These are phyloP conservation scores for Hyphodiscus sp. DNA, from an alignment of 2,329 filamentous ascomycete species.

Conservation along the genomic window DNA sequence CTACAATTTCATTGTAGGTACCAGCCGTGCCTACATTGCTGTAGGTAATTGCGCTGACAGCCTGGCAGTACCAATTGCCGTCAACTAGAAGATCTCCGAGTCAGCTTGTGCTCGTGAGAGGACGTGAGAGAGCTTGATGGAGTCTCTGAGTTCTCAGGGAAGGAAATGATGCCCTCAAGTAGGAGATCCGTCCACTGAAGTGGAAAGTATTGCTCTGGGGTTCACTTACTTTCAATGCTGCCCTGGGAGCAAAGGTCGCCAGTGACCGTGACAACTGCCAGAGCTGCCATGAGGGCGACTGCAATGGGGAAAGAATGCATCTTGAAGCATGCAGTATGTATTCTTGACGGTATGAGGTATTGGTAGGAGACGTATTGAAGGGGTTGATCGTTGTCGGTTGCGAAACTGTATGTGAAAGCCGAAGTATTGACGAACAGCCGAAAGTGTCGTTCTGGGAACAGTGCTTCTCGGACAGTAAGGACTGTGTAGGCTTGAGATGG, in stretches of 20 bases:
- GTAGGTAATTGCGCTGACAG: conserved; percentile 63
- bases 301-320: too few relatives aligned
- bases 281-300: too few relatives aligned
- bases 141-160: too few relatives aligned
- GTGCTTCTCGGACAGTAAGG: not conserved
- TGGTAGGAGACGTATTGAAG: too few relatives aligned
- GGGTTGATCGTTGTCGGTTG: not conserved
- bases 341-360: too few relatives aligned
- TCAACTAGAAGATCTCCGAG: conserved; percentile 24
- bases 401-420: not conserved
- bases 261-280: too few relatives aligned
- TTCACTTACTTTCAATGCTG: too few relatives aligned
- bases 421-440: not conserved
- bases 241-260: too few relatives aligned
- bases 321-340: too few relatives aligned
- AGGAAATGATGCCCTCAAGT: too few relatives aligned
- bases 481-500: not conserved
- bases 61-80: conserved; percentile 61
- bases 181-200: conserved; percentile 5
- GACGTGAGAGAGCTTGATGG: too few relatives aligned
- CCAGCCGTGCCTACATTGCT: conserved; percentile 52
- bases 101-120: too few relatives aligned
- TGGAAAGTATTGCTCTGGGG: conserved; percentile 3
- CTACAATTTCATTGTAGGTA: conserved; percentile 56
- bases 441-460: not conserved